A percentile compares a stretch with the other conserved stretches of the same genome.
Conservation (phyloP, 148 eudicot species). For the Rhododendron ovatum region DNA sequence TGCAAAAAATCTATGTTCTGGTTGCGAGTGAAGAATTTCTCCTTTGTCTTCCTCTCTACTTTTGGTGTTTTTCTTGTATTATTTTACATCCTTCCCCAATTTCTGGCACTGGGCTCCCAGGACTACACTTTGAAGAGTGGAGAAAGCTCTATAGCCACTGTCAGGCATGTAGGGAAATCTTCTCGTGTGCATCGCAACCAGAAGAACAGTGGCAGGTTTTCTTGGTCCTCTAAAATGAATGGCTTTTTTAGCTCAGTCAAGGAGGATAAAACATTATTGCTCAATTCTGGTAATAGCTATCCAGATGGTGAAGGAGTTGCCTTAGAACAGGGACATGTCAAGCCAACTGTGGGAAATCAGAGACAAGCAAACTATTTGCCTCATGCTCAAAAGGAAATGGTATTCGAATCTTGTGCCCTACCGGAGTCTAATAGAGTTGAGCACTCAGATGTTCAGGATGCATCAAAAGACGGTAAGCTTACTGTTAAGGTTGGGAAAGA, state of each 20-base stretch:
- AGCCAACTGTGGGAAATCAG: conserved; percentile 10
- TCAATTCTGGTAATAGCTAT: conserved; percentile 11
- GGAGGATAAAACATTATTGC: conserved; percentile 20
- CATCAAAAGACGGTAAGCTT: conserved; percentile 36
- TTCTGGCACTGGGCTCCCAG: conserved; percentile 21
- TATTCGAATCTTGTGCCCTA: conserved; percentile 2
- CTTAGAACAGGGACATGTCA: conserved; percentile 13
- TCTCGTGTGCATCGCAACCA: conserved; percentile 17
- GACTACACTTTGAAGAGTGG: conserved; percentile 28
- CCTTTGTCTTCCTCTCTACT: conserved; percentile 28
- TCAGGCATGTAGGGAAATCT: conserved; percentile 23
- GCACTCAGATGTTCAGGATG: conserved; percentile 25
- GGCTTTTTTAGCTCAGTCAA: conserved; percentile 18
- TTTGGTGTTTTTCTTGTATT: conserved; percentile 27
- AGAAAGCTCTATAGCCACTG: conserved; percentile 24
- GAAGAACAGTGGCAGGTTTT: conserved; percentile 17
- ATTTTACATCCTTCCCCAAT: conserved; percentile 31
- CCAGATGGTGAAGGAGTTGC: conserved; percentile 19
- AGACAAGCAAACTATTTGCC: conserved; percentile 10
- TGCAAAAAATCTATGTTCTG: conserved; percentile 51
- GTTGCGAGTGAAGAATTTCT: conserved; percentile 36
- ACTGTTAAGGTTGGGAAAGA: conserved; percentile 67
- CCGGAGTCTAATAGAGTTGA: conserved; percentile 22
- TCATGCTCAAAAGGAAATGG: conserved; percentile 15
- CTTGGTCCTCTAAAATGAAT: conserved; percentile 24